Conservation (phyloP, 2,329 filamentous ascomycete species). For the Mycogone perniciosa region DNA sequence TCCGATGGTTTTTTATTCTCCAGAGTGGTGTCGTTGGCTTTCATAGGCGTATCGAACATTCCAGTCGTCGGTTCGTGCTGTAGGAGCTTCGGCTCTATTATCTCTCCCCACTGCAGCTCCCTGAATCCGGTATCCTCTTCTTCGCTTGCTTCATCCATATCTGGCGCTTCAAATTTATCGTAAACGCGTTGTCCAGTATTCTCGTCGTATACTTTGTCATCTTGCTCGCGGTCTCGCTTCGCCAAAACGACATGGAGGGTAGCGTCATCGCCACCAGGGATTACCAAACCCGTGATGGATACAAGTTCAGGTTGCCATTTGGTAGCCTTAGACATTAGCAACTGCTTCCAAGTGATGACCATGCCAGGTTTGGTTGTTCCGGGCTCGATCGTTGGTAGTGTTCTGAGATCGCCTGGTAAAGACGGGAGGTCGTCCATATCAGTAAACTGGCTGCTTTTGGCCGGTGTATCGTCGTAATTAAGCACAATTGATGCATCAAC, state of each 20-base stretch:
- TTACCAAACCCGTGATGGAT: slow-evolving; percentile 59
- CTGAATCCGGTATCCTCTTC: slow-evolving; percentile 56
- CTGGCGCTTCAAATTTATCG: slow-evolving; percentile 69
- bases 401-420: slow-evolving; percentile 51
- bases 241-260: slow-evolving; percentile 59
- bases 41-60: slow-evolving; percentile 16
- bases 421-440: slow-evolving; percentile 55
- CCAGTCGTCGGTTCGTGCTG: slow-evolving; percentile 28
- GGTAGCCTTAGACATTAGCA: slow-evolving; percentile 54
- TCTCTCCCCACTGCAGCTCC: slow-evolving; percentile 52
- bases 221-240: slow-evolving; percentile 56
- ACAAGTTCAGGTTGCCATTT: slow-evolving; percentile 60
- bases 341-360: slow-evolving; percentile 63
- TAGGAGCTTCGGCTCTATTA: slow-evolving; percentile 63
- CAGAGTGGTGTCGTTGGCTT: background rate
- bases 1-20: background rate
- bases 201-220: slow-evolving; percentile 56
- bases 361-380: slow-evolving; percentile 50
- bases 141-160: slow-evolving; percentile 52
- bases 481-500: slow-evolving; percentile 28
- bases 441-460: slow-evolving; percentile 39
- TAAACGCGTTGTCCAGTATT: slow-evolving; percentile 67
- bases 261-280: slow-evolving; percentile 46
- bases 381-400: slow-evolving; percentile 44
- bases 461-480: slow-evolving; percentile 34